Evolutionary conservation across 2,329 filamentous ascomycete genomes (phyloP).

Genomic region (Colletotrichum nymphaeae): DNA sequence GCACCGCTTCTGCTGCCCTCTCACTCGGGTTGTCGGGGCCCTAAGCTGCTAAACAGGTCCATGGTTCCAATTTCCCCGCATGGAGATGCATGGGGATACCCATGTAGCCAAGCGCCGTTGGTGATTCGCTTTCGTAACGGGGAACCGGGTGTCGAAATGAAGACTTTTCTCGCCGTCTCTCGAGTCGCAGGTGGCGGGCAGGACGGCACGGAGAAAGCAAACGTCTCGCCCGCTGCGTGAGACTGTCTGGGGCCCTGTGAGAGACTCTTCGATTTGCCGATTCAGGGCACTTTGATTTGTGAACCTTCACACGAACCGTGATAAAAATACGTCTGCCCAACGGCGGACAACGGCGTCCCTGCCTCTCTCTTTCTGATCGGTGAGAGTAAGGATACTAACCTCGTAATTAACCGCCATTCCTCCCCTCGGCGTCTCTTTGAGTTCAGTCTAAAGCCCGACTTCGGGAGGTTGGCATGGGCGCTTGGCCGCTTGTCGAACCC

Average conservation of each 20-base stretch:
- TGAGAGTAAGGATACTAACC: too few species aligned
- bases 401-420: background rate
- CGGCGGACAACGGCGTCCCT: slow-evolving; percentile 7
- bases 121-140: slow-evolving; percentile 4
- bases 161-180: background rate
- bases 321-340: slow-evolving; percentile 4
- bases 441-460: background rate
- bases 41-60: background rate
- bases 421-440: background rate
- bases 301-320: background rate
- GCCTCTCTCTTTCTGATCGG: background rate
- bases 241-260: background rate
- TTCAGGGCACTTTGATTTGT: background rate
- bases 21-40: slow-evolving; percentile 13
- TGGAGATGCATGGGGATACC: slow-evolving; percentile 2
- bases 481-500: slow-evolving; percentile 5
- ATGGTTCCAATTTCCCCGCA: slow-evolving; percentile 26
- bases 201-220: background rate
- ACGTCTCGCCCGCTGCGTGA: background rate
- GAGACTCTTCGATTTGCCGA: background rate
- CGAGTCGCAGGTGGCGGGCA: background rate
- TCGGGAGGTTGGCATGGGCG: slow-evolving; percentile 1
- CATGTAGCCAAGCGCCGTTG: slow-evolving; percentile 16
- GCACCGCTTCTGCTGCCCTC: background rate
- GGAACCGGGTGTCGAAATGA: background rate